phyloP scores from a whole-genome alignment of 83 land plant species.

The Larix sibirica region DNA sequence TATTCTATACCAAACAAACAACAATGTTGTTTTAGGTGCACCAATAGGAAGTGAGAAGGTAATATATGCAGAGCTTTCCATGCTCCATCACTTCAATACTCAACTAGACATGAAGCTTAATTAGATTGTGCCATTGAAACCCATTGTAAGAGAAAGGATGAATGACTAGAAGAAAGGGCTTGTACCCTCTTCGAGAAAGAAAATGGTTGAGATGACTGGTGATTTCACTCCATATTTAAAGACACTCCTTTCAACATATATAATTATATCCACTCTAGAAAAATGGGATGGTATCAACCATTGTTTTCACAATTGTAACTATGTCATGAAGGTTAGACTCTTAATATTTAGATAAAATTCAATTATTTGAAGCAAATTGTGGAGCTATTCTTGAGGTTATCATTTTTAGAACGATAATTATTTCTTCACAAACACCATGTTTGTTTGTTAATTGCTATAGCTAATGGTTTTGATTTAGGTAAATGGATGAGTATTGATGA shows the following conservation, averaged over 20 bases:
- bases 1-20: constrained; percentile 84
- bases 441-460: too few species aligned
- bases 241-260: constrained; percentile 90
- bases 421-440: background rate
- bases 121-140: constrained; percentile 89
- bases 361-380: background rate
- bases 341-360: background rate
- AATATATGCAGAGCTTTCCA: constrained; percentile 93
- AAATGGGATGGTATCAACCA: constrained; percentile 99
- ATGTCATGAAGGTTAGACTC: constrained; percentile 82
- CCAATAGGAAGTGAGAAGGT: constrained; percentile 99
- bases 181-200: constrained; percentile 74
- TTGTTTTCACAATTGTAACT: constrained; percentile 83
- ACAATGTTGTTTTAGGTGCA: constrained; percentile 93
- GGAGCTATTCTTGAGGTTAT: background rate
- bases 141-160: constrained; percentile 96
- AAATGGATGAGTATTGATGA: constrained; percentile 95
- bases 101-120: constrained; percentile 98
- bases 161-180: constrained; percentile 87
- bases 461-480: constrained; percentile 54
- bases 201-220: constrained; percentile 98
- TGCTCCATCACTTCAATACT: constrained; percentile 87
- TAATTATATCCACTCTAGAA: constrained; percentile 97
- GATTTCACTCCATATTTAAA: constrained; percentile 96
- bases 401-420: background rate